A percentile compares a stretch with the other conserved stretches of the same genome.
These are phyloP conservation scores for Yamadazyma ubonensis DNA, from an alignment of 805 yeast genomes.

Conservation along the genomic window DNA sequence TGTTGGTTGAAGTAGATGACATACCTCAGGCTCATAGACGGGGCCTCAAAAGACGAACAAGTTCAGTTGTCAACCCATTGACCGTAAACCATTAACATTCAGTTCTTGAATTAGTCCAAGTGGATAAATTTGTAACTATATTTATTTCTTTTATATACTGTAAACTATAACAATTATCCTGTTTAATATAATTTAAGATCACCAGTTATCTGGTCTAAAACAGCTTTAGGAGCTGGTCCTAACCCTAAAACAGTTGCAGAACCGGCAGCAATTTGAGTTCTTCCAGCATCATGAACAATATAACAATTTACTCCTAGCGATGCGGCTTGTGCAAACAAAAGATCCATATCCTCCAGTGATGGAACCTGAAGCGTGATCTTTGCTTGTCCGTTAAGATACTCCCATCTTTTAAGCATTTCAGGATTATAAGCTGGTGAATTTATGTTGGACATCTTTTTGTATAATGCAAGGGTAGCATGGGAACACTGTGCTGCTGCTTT, in stretches of 20 bases:
- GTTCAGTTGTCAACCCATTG: slow-evolving; percentile 44
- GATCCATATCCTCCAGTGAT: slow-evolving; percentile 67
- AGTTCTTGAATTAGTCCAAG: neutral
- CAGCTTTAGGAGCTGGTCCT: slow-evolving; percentile 91
- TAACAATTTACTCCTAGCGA: slow-evolving; percentile 75
- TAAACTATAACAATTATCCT: neutral
- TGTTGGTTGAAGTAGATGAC: slow-evolving; percentile 39
- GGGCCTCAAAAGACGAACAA: slow-evolving; percentile 37
- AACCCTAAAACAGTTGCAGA: slow-evolving; percentile 94
- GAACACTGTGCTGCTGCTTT: slow-evolving; percentile 97
- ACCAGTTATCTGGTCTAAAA: slow-evolving; percentile 79
- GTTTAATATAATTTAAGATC: slow-evolving; percentile 66
- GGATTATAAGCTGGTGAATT: slow-evolving; percentile 58
- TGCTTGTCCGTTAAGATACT: slow-evolving; percentile 78
- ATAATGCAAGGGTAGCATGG: slow-evolving; percentile 94
- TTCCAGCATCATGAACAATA: slow-evolving; percentile 92
- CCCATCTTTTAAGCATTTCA: slow-evolving; percentile 71
- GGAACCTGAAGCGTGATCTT: slow-evolving; percentile 83
- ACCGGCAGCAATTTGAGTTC: slow-evolving; percentile 96
- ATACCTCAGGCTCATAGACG: slow-evolving; percentile 23
- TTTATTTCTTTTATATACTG: slow-evolving; percentile 7
- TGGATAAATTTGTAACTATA: slow-evolving; percentile 4
- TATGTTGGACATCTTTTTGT: slow-evolving; percentile 60
- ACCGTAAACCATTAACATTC: slow-evolving; percentile 17
- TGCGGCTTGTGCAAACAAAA: slow-evolving; percentile 76